Percentiles rank a stretch among this genome's conserved stretches.
Conservation (phyloP, 192 early-diverging fungal species). For the Podila clonocystis region DNA sequence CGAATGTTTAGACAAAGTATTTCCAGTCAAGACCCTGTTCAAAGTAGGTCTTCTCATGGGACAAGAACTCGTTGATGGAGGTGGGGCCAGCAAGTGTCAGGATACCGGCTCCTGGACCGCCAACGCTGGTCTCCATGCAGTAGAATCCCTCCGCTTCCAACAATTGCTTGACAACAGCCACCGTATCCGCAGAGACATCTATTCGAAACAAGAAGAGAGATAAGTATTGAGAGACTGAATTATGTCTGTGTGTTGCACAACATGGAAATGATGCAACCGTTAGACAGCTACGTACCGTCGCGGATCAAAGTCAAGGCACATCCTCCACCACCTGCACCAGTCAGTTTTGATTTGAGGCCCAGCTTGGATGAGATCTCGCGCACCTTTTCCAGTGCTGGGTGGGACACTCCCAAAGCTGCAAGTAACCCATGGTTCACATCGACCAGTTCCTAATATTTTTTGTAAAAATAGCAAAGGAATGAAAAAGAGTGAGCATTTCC, state of each 20-base stretch:
- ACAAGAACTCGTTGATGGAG: conserved; percentile 31
- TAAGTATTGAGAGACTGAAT: not conserved
- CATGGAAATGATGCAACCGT: too few species aligned
- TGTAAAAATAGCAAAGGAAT: not conserved
- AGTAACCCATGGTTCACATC: conserved; percentile 89
- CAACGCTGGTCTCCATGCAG: conserved; percentile 79
- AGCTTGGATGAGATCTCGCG: conserved; percentile 67
- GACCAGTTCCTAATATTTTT: conserved; percentile 70
- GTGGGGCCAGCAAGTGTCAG: conserved; percentile 21
- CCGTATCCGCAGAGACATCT: conserved; percentile 49
- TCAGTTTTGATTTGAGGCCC: conserved; percentile 86
- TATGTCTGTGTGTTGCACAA: too few species aligned
- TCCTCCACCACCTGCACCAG: conserved; percentile 97
- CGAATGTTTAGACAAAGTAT: conserved; percentile 22
- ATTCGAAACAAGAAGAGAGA: not conserved
- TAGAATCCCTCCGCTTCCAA: conserved; percentile 70
- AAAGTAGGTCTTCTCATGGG: conserved; percentile 25
- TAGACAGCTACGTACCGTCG: conserved; percentile 52
- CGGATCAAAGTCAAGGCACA: conserved; percentile 88
- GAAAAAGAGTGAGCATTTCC: too few species aligned
- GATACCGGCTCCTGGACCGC: conserved; percentile 68
- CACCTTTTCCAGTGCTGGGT: conserved; percentile 84
- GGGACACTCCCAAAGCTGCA: conserved; percentile 82
- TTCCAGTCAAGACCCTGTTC: conserved; percentile 19
- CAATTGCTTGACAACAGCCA: conserved; percentile 57